Evolutionary conservation across 768 basidiomycete species (phyloP), one percentile per base, ranked within the genome.

Genomic region (Rhodosporidiobolus sp.): DNA sequence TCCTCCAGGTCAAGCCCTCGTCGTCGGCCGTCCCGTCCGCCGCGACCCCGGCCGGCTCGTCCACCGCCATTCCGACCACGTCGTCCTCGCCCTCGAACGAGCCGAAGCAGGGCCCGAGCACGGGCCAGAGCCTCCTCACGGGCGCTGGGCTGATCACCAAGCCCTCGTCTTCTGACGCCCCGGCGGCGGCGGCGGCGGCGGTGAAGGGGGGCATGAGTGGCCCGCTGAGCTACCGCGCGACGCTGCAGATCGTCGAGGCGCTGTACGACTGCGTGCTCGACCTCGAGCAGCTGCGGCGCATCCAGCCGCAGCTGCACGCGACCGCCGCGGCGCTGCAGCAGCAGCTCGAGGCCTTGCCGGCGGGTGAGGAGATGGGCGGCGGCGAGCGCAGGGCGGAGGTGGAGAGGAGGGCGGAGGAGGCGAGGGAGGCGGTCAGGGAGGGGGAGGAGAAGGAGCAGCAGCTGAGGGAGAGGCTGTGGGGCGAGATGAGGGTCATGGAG

Each of bases 231-330:
- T 87, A 87, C 38, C 88, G 92, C 26, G 87, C 95, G 80, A 86
- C 88, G 17, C 85, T 97, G 68, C 84, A 86, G 48, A 87, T 89
- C 50, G 82, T 98, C 50, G 96, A 99, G 81, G 84, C 85, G 57
- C 80, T 98, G 53, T 97, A 95, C 78, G 94, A 95, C 77, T 81
- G 88, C 43, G 88, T 90, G 3, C 84, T 98, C 45, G 86, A 88
- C 62, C 85, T 94, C 9, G 95, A 98, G 80, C 92, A 94, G 81
- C 82, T 92, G 58, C 84, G 90, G 73, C 84, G 94, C 45, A 88
- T 91, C 55, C 89, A 91, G 75, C 90, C 91, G 70, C 46, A 48
- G 48, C 43, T 75, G 43, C 45, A 49, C 14, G 63, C 60, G 16
- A 30, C 49, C 0, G 59, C 46, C 3, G 50, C 46, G 14, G 53